Evolutionary conservation across 2,329 filamentous ascomycete genomes (phyloP).

Genomic region (Periconia sp.): DNA sequence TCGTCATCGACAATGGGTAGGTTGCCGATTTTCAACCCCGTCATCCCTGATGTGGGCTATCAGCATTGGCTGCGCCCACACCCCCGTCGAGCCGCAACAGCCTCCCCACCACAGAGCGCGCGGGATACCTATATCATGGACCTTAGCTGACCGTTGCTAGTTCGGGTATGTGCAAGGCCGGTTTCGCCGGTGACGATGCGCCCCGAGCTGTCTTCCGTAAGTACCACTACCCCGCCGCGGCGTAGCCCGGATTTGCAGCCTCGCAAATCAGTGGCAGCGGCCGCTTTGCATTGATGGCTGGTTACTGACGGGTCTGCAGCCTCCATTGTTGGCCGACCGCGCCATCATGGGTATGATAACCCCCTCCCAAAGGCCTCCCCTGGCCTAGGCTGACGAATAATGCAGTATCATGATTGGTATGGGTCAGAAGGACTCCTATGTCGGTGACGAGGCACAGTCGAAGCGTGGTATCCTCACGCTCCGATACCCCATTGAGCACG

Average conservation of each 20-base stretch:
- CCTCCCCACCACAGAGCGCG: conserved; percentile 29
- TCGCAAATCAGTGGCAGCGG: conserved; percentile 2
- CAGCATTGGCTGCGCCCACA: conserved; percentile 31
- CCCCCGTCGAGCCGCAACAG: conserved; percentile 27
- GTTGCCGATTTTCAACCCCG: conserved; percentile 54
- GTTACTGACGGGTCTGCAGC: conserved; percentile 62
- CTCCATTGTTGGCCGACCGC: conserved; percentile 99
- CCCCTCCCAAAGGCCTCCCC: conserved; percentile 18
- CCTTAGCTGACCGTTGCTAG: conserved; percentile 60
- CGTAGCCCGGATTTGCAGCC: conserved; percentile 16
- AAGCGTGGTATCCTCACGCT: conserved; percentile 99
- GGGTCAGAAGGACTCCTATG: conserved; percentile 99
- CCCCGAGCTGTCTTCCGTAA: conserved; percentile 99
- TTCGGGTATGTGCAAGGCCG: conserved; percentile 99
- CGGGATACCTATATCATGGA: conserved; percentile 28
- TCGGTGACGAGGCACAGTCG: conserved; percentile 99
- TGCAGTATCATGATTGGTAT: conserved; percentile 99
- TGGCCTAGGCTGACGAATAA: conserved; percentile 48
- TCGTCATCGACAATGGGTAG: conserved; percentile 99
- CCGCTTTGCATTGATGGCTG: conserved; percentile 16
- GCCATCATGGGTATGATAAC: conserved; percentile 94
- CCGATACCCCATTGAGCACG: conserved; percentile 99
- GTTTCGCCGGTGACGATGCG: conserved; percentile 99
- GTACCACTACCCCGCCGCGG: conserved; percentile 52
- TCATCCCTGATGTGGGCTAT: conserved; percentile 46